Evolutionary conservation across 306 rosid species (phyloP), one percentile per base, ranked within the genome.

Genomic region (Mimosa bimucronata): DNA sequence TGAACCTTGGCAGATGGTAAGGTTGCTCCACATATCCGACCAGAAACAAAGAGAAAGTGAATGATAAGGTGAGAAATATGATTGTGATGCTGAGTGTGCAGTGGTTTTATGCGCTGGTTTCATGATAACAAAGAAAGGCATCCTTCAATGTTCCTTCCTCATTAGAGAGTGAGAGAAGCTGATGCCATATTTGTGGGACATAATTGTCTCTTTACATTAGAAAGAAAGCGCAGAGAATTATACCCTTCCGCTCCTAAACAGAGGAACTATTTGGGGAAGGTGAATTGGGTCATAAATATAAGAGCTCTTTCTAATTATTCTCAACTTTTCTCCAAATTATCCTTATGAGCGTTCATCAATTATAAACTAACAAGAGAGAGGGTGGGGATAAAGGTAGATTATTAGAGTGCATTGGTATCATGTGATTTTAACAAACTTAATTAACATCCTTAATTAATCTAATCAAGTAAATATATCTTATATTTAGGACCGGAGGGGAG

Each of bases 91-190:
- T 41, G 60, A 40, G 70, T 44, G 11, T 15, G 40, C 72, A 2
- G 67, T 55, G 80, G 66, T 79, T 75, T 40, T 41, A 73, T 84
- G 84, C 15, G 80, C 80, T 85, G 82, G 85, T 73, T 73, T 19
- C 85, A 75, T 74, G 75, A 75, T 85, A 46, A 67, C 10, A 18
- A 67, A 34, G 45, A 44, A 34, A n/a, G 52, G 50, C 73, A 67
- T 10, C 7, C 5, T 14, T 3, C 12, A 11, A 67, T 67, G 37
- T 67, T 67, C 73, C 52, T 9, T 66, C 10, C 34, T 75, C 53
- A 34, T 34, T 2, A 34, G 38, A 34, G 38, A 34, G 21, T 25
- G 65, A 25, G 66, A 11, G 19, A 77, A 37, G 48, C 73, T 77
- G 44, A 46, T 46, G 53, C 21, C 67, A 31, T 42, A 34, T 55